Base-by-base conservation (phyloP, 805 yeast genomes). In the Candida boidinii region DNA sequence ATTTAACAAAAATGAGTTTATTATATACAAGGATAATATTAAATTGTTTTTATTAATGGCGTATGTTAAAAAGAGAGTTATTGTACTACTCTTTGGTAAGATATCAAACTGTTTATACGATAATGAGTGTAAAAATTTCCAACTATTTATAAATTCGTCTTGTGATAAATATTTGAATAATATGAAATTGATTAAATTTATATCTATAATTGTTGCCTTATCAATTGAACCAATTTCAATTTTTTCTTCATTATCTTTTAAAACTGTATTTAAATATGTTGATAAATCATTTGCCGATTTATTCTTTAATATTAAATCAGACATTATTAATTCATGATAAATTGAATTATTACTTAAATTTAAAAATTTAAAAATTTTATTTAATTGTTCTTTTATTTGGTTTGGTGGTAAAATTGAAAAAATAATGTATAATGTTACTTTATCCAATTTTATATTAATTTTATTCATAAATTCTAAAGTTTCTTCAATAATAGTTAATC, bases 131-230 rank as follows among this genome's bases (percentile, higher is more conserved):
- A 49, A 39, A 23, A 48, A 43, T 2, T 27, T 23, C 55, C 53
- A 48, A 3, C 48, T 48, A 3, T 28, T 35, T 2, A 14, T 21
- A 8, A 47, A 40, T 7, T 42, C 35, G 8, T 35, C 24, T 3
- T 31, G 34, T 6, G 27, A 15, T 16, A 42, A 26, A 20, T 37
- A 42, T 21, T 39, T 39, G 28, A 21, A 43, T n/a, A 54, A 31
- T 2, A 53, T 34, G 2, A 42, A 37, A 28, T 46, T 45, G 39
- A 53, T 41, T 15, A 50, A 44, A 12, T 39, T 44, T 14, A 28
- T 38, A 23, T 46, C 47, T 12, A 43, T 28, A n/a, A n/a, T n/a
- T n/a, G n/a, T n/a, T n/a, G n/a, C n/a, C n/a, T n/a, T n/a, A n/a
- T n/a, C n/a, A n/a, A n/a, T n/a, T n/a, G n/a, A n/a, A n/a, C n/a